These are phyloP conservation scores for Flaveria robusta DNA, from an alignment of 129 eudicot genomes.

Conservation along the genomic window DNA sequence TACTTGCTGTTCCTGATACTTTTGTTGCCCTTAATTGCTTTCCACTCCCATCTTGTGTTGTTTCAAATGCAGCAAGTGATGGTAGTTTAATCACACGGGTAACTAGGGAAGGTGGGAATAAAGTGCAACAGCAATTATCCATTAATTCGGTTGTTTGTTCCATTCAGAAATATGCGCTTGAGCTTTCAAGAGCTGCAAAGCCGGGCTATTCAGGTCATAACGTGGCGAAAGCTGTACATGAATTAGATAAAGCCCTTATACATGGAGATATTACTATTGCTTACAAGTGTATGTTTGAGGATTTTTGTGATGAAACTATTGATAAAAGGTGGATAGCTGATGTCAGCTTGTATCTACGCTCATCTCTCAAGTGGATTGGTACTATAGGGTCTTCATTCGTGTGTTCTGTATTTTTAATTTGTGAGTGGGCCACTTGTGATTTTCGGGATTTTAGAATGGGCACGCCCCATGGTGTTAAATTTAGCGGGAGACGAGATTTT, in stretches of 20 bases:
- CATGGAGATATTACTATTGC: slow-evolving; percentile 72
- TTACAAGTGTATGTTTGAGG: slow-evolving; percentile 64
- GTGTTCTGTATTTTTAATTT: slow-evolving; percentile 72
- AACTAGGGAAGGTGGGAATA: slow-evolving; percentile 47
- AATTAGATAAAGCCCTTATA: slow-evolving; percentile 62
- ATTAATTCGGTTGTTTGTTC: slow-evolving; percentile 63
- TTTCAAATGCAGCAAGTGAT: slow-evolving; percentile 46
- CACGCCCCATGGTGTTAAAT: slow-evolving; percentile 60
- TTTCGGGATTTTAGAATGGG: slow-evolving; percentile 69
- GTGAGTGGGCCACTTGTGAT: slow-evolving; percentile 98
- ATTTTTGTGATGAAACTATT: slow-evolving; percentile 55
- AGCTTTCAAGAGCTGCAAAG: slow-evolving; percentile 72
- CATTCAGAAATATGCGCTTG: slow-evolving; percentile 62
- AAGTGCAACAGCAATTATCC: slow-evolving; percentile 46
- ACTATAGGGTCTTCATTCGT: slow-evolving; percentile 48
- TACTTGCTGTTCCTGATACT: slow-evolving; percentile 90
- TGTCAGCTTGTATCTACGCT: slow-evolving; percentile 59
- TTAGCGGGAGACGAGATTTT: slow-evolving; percentile 78
- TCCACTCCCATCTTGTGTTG: slow-evolving; percentile 66
- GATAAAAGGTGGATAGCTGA: slow-evolving; percentile 74
- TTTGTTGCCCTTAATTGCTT: slow-evolving; percentile 87
- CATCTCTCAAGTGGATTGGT: slow-evolving; percentile 71
- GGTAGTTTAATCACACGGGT: slow-evolving; percentile 48
- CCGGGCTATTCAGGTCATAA: slow-evolving; percentile 68
- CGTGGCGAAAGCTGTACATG: slow-evolving; percentile 71